Percentiles rank a stretch among this genome's conserved stretches.
phyloP scores from a whole-genome alignment of 176 grass and related monocot species.

The Cenchrus fungigraminus region DNA sequence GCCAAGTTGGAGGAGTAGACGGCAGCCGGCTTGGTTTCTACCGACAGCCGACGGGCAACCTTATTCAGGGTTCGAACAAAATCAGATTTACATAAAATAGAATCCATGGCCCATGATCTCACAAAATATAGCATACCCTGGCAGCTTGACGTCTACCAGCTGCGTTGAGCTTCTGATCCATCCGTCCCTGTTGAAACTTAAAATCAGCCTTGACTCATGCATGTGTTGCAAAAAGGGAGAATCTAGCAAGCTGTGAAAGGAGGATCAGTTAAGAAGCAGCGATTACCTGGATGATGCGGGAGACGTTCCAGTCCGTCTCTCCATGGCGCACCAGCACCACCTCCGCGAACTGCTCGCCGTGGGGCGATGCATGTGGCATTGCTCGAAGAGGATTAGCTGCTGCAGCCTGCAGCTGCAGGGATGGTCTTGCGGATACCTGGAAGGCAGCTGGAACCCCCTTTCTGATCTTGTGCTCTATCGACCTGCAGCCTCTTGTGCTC shows the following conservation, averaged over 20 bases:
- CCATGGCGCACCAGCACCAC: conserved; percentile 75
- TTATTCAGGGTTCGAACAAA: background rate
- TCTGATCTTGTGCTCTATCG: too few species aligned
- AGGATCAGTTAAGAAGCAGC: background rate
- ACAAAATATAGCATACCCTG: conserved; percentile 33
- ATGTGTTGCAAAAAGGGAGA: too few species aligned
- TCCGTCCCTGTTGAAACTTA: conserved; percentile 43
- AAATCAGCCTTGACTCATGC: too few species aligned
- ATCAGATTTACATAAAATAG: background rate
- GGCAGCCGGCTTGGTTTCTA: conserved; percentile 53
- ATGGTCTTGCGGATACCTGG: too few species aligned
- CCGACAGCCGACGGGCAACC: conserved; percentile 60
- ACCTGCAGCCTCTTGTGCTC: too few species aligned
- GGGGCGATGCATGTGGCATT: background rate
- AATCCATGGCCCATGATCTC: background rate
- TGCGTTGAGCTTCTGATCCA: conserved; percentile 73
- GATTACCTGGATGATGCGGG: conserved; percentile 61
- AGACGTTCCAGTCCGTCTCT: conserved; percentile 47
- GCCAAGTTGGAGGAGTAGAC: conserved; percentile 76
- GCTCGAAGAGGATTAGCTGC: background rate
- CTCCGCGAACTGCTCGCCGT: conserved; percentile 45
- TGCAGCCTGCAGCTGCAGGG: background rate
- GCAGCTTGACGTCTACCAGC: conserved; percentile 55
- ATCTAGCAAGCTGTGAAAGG: too few species aligned
- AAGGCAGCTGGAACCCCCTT: too few species aligned